Evolutionary conservation across 2,329 filamentous ascomycete species (phyloP), one percentile per base, ranked within the genome.

Genomic region (Colletotrichum sp.): DNA sequence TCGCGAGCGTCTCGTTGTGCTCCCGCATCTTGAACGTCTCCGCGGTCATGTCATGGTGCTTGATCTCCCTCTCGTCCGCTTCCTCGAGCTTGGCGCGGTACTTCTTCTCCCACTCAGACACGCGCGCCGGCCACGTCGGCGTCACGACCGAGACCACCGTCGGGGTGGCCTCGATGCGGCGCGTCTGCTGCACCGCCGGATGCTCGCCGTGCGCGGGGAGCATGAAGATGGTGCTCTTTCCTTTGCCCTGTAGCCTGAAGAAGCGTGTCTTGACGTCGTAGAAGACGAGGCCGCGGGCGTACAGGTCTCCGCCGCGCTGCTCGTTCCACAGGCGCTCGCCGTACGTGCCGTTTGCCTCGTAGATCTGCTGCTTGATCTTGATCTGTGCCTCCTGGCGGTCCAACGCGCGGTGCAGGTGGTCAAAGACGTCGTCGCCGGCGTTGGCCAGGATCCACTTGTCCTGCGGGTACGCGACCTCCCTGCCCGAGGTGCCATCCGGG

Each of bases 391-490:
- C 89, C 34, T 84, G 80, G 38, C 79, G 82, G 79, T 91, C 88
- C 8, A 92, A 82, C 71, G 86, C 77, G 16, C 82, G 81, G 78
- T 90, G 88, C 21, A 92, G 80, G 68, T 85, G 83, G 8, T 81
- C 78, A 74, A 85, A 88, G 18, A 91, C 83, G 67, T 90, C 89
- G 52, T 91, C 87, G 6, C 89, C 89, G 0, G 87, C 86, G 75
- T 92, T 91, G 77, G 85, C 88, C 3, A 93, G 83, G 16, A 92
- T 81, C 83, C 88, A 92, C 12, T 86, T 85, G 80, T 91, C 90
- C 83, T 92, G 90, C 1, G 88, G 88, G 79, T 85, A 89, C 2
- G 86, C 86, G 28, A 93, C 86, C 72, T 88, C 87, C 24, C 92
- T 86, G 5, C 88, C 88, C 8, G 90, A 84, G 28, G 90, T 85